Base-by-base conservation (phyloP, 495 filamentous ascomycete species). In the Bombardia bombarda region DNA sequence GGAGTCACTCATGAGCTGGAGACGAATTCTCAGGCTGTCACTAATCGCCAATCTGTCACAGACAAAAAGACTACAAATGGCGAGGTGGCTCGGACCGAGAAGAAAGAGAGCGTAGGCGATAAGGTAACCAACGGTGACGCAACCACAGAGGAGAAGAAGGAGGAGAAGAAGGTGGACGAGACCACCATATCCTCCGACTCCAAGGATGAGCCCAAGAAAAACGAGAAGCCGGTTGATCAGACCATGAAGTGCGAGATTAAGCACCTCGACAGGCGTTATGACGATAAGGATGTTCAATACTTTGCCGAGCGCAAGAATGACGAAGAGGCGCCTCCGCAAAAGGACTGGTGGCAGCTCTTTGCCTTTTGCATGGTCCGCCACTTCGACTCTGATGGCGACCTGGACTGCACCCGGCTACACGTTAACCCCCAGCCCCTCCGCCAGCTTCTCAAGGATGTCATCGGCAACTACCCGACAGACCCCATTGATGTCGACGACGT, bases 161-260 rank as follows among this genome's bases (percentile, higher is more conserved):
- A 18, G 7, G 22, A 41, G 8, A 26, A 24, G 4, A 35, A 36
- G 42, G 4, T 16, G 1, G 32, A 18, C 2, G 32, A 44, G 8
- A 25, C 14, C 2, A n/a, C n/a, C 21, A 30, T 28, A 18, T 21
- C 38, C 7, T 22, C 25, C 14, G 31, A 34, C 19, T 23, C 32
- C 1, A 17, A 26, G 18, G 46, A 24, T n/a, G 47, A 40, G 6
- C n/a, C n/a, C n/a, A 26, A 42, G 9, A 18, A 42, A 25, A 22
- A 37, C 21, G 32, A 31, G 2, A 36, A 28, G 14, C 33, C 54
- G 3, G 39, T 36, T 17, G 54, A 62, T 26, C 42, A 57, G 33
- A 43, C 51, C 30, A 59, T 66, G 55, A 61, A 60, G 32, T 64
- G 57, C 42, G 61, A 64, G 46, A 53, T 66, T 19, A 64, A 66